Conservation (phyloP, 2,329 filamentous ascomycete species). For the Penicillium aurantiogriseum region DNA sequence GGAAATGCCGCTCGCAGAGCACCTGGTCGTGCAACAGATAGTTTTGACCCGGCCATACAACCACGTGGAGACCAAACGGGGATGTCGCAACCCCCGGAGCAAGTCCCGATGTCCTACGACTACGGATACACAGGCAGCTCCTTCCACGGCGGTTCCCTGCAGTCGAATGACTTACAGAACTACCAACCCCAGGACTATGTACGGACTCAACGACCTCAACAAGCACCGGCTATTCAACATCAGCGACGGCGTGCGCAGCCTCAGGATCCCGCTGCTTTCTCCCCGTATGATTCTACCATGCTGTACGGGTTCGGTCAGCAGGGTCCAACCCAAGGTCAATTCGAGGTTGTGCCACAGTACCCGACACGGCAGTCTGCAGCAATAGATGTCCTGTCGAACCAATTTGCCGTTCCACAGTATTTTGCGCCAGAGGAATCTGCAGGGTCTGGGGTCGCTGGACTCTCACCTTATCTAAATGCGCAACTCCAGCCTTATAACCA, state of each 20-base stretch:
- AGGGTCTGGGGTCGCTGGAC: slow-evolving; percentile 59
- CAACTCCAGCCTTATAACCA: slow-evolving; percentile 61
- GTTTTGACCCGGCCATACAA: slow-evolving; percentile 35
- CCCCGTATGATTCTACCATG: slow-evolving; percentile 60
- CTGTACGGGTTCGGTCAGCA: slow-evolving; percentile 76
- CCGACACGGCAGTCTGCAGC: slow-evolving; percentile 71
- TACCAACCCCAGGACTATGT: slow-evolving; percentile 65
- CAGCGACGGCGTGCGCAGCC: slow-evolving; percentile 52
- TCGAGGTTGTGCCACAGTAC: slow-evolving; percentile 75
- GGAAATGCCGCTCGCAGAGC: slow-evolving; percentile 51
- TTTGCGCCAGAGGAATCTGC: slow-evolving; percentile 65
- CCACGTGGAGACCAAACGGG: slow-evolving; percentile 38
- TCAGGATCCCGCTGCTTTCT: background rate
- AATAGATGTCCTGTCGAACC: slow-evolving; percentile 71
- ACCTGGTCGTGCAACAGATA: slow-evolving; percentile 49
- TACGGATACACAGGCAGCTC: slow-evolving; percentile 59
- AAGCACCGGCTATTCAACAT: slow-evolving; percentile 30
- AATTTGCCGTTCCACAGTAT: slow-evolving; percentile 71
- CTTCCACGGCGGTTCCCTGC: slow-evolving; percentile 47
- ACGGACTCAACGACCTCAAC: slow-evolving; percentile 41
- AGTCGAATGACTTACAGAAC: slow-evolving; percentile 54
- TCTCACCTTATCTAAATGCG: slow-evolving; percentile 64
- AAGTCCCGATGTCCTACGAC: slow-evolving; percentile 39
- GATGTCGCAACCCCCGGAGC: slow-evolving; percentile 37
- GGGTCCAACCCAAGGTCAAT: slow-evolving; percentile 60